Evolutionary conservation across 116 monocot species (phyloP).

Genomic region (Papilionanthe hybrid): DNA sequence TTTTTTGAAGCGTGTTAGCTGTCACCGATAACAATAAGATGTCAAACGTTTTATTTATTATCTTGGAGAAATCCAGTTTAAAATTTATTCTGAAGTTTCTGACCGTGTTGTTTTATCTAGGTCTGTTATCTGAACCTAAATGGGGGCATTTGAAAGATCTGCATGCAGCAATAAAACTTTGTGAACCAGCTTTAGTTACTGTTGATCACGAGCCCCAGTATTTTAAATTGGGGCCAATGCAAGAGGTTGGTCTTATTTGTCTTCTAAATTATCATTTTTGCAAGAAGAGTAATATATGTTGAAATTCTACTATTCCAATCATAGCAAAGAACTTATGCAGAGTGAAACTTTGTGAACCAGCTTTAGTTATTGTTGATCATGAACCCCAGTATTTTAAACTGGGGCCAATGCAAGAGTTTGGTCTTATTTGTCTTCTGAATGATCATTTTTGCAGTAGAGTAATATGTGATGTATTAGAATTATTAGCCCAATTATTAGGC

Average conservation of each 20-base stretch:
- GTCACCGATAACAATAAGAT: background rate
- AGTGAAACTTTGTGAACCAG: conserved; percentile 75
- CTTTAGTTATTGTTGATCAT: conserved; percentile 65
- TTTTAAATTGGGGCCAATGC: conserved; percentile 73
- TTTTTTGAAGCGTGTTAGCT: background rate
- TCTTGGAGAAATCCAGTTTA: background rate
- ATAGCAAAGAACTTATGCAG: no score
- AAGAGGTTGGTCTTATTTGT: conserved; percentile 52
- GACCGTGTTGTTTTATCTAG: conserved; percentile 19
- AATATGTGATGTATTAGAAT: background rate
- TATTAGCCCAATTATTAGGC: no score
- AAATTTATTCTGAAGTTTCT: background rate
- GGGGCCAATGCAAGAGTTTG: conserved; percentile 84
- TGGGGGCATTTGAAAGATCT: conserved; percentile 80
- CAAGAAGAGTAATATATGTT: background rate
- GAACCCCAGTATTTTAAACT: conserved; percentile 78
- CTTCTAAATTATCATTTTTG: no score
- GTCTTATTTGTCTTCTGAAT: background rate
- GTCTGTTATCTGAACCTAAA: conserved; percentile 63
- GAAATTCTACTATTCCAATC: no score
- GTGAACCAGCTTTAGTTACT: conserved; percentile 65
- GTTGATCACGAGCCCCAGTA: conserved; percentile 80
- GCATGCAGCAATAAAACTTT: conserved; percentile 73
- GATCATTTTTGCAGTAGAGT: background rate
- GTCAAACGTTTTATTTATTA: background rate